These are phyloP conservation scores for Populus deltoides DNA, from an alignment of 345 rosid genomes.

Conservation along the genomic window DNA sequence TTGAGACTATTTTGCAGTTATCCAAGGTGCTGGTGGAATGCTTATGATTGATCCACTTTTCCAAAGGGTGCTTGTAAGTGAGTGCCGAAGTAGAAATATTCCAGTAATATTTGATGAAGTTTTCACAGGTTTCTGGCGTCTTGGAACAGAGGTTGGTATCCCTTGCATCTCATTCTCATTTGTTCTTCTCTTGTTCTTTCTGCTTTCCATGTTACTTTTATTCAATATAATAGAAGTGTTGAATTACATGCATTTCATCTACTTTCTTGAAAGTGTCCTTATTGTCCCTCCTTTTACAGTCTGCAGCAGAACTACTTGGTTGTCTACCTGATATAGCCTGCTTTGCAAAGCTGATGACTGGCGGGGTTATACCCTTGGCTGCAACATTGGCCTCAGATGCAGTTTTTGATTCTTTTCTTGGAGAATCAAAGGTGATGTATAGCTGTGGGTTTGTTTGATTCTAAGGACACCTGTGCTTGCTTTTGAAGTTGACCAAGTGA, in stretches of 20 bases:
- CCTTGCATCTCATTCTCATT: constrained; percentile 4
- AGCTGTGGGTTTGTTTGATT: constrained; percentile 1
- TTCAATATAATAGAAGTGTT: background rate
- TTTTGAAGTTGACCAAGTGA: background rate
- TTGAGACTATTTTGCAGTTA: constrained; percentile 44
- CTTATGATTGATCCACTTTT: constrained; percentile 95
- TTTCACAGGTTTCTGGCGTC: constrained; percentile 95
- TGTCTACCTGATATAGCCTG: constrained; percentile 93
- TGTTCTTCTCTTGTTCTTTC: constrained; percentile 3
- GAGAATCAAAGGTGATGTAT: constrained; percentile 77
- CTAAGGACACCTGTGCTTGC: background rate
- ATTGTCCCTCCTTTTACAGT: constrained; percentile 33
- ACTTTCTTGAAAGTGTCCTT: constrained; percentile 19
- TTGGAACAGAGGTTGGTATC: constrained; percentile 76
- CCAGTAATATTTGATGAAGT: constrained; percentile 97
- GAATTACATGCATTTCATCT: constrained; percentile 1
- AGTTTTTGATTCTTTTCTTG: constrained; percentile 71
- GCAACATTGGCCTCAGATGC: constrained; percentile 74
- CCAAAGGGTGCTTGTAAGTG: constrained; percentile 79
- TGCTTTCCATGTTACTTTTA: too few relatives aligned
- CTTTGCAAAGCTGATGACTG: constrained; percentile 87
- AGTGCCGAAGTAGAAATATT: constrained; percentile 64
- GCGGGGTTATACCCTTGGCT: constrained; percentile 87
- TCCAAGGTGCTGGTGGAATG: constrained; percentile 98
- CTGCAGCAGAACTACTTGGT: constrained; percentile 75